A percentile compares a stretch with the other conserved stretches of the same genome.
Conservation (phyloP, 2,329 filamentous ascomycete genomes). For the Diaporthe humulicola region DNA sequence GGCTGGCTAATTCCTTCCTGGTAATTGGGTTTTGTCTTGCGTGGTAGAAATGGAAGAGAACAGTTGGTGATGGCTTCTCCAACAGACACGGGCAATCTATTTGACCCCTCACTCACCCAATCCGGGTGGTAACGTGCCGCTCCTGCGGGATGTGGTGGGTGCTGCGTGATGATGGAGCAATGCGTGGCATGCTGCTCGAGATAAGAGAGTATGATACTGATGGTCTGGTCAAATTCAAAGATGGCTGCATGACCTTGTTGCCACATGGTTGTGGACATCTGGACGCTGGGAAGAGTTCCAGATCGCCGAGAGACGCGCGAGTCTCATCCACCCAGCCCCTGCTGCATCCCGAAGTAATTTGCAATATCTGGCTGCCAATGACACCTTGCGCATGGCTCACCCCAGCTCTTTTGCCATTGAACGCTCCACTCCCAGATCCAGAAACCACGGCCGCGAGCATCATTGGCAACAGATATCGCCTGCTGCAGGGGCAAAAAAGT, state of each 20-base stretch:
- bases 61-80: neutral
- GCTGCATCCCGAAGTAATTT: neutral
- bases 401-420: neutral
- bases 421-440: neutral
- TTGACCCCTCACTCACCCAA: neutral
- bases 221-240: neutral
- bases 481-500: neutral
- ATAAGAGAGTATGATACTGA: neutral
- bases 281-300: neutral
- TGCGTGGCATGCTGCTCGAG: neutral
- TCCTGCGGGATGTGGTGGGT: conserved; percentile 8
- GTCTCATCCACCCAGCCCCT: neutral
- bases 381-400: conserved; percentile 12
- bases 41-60: neutral
- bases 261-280: conserved; percentile 14
- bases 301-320: neutral
- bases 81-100: neutral
- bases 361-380: conserved; percentile 16
- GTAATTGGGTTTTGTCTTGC: neutral
- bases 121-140: conserved; percentile 7
- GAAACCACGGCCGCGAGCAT: neutral
- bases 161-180: neutral
- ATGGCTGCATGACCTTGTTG: conserved; percentile 8
- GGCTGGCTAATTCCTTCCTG: neutral
- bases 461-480: neutral